Base-by-base conservation (phyloP, 2,329 filamentous ascomycete genomes). In the Aspergillus phoenicis region DNA sequence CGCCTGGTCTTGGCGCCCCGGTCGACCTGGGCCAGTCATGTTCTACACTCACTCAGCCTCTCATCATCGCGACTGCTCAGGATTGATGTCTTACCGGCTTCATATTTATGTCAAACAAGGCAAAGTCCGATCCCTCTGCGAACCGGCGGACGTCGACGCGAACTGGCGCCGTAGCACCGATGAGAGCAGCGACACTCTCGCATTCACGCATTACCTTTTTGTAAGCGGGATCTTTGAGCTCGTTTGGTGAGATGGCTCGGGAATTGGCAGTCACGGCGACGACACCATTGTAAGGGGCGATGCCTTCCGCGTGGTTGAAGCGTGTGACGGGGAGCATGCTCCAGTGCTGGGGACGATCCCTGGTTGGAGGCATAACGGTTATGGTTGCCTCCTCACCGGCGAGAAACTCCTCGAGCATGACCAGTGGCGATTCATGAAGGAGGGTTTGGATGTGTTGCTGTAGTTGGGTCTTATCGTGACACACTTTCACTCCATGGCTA, bases 401-500 rank as follows among this genome's bases (percentile, higher is more conserved):
- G 0, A 85, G 74, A 59, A 76, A 83, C 61, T 84, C 75, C 62
- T 85, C 82, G 0, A 84, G 36, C 62, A 85, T 78, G 13, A 82
- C 73, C 1, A 67, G 59, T 0, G 73, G 70, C 0, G 74, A 77
- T 53, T 81, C 77, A 1, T 67, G 39, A 2, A 79, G 70, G 0
- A 84, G 70, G 0, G 28, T 33, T 1, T 64, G 38, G 0, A 76
- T 63, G 63, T 84, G 81, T 0, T 61, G 24, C 0, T 52, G 20
- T 1, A 83, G 65, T 3, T 78, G 73, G 1, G 63, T 17, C 3
- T 62, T 15, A 5, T 57, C 62, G 1, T 64, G 62, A 64, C 81
- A 84, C 2, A 83, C 70, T 62, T 80, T 82, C 43, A 84, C 82
- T 22, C 81, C 82, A 60, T 82, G 75, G 58, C 81, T 83, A 1